Base-by-base conservation (phyloP, 2,329 filamentous ascomycete genomes). In the Xenosphaeropsis pyriputrescens region DNA sequence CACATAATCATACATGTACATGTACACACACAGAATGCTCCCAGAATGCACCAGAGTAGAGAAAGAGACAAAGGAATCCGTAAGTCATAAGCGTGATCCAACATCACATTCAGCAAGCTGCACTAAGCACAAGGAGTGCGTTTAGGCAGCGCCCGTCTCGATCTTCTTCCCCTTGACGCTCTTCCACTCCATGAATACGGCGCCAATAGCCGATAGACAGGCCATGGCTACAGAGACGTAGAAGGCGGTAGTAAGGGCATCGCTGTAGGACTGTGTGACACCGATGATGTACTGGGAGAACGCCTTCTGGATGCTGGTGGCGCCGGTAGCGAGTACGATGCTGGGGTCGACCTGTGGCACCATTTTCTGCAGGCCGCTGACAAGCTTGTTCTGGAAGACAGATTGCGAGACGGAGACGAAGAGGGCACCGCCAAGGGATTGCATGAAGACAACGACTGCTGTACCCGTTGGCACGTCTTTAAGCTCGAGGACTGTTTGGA, bases 221-320 rank as follows among this genome's bases (percentile, higher is more conserved):
- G 66, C 65, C 42, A 63, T 66, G 1, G 61, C 67, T 0, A 67
- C 59, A 14, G 61, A 60, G 6, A 75, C 72, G 41, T 73, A 68
- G 52, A 72, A 78, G 0, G 64, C 62, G 40, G 65, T 53, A 4
- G 61, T 65, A 15, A 79, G 50, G 0, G 70, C 65, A 13, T 56
- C 44, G 45, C 75, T 77, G 55, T 78, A 79, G 0, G 75, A 78
- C 0, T 60, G 44, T 2, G 76, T 59, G 7, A 86, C 75, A 1
- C 61, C 57, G 2, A 54, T 49, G 4, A 77, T 53, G 41, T 64
- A 69, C 0, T 56, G 45, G 0, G 67, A 59, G 18, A 84, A 70
- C 2, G 61, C 52, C 0, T 59, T 51, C 41, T 68, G 66, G 16
- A 88, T 60, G 34, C 74, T 66, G 0, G 79, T 85, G n/a, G 67